Evolutionary conservation across 2,329 filamentous ascomycete genomes (phyloP), one percentile per base, ranked within the genome.

Genomic region (Mycogone perniciosa): DNA sequence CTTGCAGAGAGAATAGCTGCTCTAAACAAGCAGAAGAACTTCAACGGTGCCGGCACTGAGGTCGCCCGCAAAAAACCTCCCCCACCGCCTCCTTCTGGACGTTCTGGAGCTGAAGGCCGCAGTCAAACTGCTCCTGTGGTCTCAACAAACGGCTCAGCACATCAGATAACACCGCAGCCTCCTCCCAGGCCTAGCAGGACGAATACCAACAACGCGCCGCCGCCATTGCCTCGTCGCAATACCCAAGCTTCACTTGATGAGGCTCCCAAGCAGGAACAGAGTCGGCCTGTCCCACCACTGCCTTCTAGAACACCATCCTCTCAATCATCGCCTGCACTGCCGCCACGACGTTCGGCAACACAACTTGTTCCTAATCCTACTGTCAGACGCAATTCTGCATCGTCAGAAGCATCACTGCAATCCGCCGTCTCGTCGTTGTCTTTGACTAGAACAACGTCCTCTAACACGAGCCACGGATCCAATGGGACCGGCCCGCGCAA

Each of bases 1-100:
- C 72, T 85, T 29, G 75, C 79, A 4, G 80, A 84, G 64, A 75
- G 82, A 47, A 85, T 85, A 55, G 81, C 81, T 7, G 82, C 82
- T 31, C 72, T 85, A 56, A 84, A 84, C 58, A 69, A 71, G 60
- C 76, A 84, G 64, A 79, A 80, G 66, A 79, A 78, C 69, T 80
- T 84, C 68, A 69, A 69, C 48, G 54, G 20, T 27, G 43, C 37
- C 44, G 54, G 54, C 10, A 50, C 48, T 51, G 60, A 67, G 10
- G 67, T 69, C 26, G 64, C 72, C 29, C 76, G 74, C 73, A 77
- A 54, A 49, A 56, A 63, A 41, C 61, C 62, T 5, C 63, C 62
- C 4, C 64, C 67, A 5, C 66, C 67, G 30, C 66, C 67, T 26
- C 60, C 66, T 42, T 71, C 74, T 9, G 68, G 64, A 39, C 70